Base-by-base conservation (phyloP, 1,139 yeast species). In the Scheffersomyces titani region DNA sequence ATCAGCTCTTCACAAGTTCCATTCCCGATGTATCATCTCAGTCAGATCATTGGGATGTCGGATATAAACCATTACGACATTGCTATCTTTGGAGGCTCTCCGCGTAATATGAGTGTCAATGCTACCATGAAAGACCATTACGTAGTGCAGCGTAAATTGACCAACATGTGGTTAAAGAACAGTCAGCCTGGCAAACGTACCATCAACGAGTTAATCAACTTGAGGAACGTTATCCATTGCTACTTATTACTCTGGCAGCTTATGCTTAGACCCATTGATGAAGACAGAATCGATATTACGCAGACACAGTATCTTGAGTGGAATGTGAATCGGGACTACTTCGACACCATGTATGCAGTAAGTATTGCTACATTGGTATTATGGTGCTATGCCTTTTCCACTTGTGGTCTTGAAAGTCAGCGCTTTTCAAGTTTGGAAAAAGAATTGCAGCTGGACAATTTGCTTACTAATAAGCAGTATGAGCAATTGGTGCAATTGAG, bases 1-100 rank as follows among this genome's bases (percentile, higher is more conserved):
- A 61, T 61, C 44, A 54, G 54, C 51, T 57, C 65, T 3, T 44
- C 57, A 9, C 67, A 62, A 44, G 66, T 68, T 22, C 68, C 67
- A 13, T 65, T 63, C 45, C 69, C 72, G 0, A 81, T 86, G 55
- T 88, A 86, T 69, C 93, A 89, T 64, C 76, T 90, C 70, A 87
- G 92, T 0, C 94, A 89, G 67, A 84, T 91, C 20, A 83, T 87
- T 44, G 84, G 91, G 65, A 78, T 78, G 64, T 65, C 80, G 1
- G 83, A 90, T 52, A 80, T 89, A 44, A 86, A 89, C 57, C 92
- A 90, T 61, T 87, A 89, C 69, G 97, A 91, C 69, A 83, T 89
- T 56, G 90, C 89, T 55, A 87, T 89, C 7, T 88, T 79, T 68
- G 89, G 93, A 6, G 97, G 97, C 1, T 89, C 92, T 1, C 94